Evolutionary conservation across 164 flowering plant species (phyloP).

Genomic region (Saururus chinensis): DNA sequence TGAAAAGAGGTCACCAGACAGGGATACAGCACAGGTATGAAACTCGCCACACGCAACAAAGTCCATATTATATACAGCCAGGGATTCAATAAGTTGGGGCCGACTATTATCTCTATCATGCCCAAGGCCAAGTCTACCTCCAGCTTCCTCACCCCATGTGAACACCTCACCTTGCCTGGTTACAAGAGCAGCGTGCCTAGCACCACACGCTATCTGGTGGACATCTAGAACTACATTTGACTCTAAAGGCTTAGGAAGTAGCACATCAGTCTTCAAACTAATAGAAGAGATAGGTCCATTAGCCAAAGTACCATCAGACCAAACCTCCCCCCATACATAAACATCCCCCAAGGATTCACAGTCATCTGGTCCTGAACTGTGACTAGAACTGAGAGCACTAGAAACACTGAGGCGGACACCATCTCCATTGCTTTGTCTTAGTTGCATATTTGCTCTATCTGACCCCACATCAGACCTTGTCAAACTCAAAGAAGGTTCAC

Average conservation of each 20-base stretch:
- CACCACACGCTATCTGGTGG: constrained; percentile 76
- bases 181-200: constrained; percentile 71
- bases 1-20: constrained; percentile 56
- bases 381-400: constrained; percentile 84
- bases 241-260: constrained; percentile 66
- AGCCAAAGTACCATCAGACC: constrained; percentile 40
- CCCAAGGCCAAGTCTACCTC: constrained; percentile 90
- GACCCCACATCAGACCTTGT: constrained; percentile 78
- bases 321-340: constrained; percentile 86
- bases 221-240: constrained; percentile 82
- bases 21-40: constrained; percentile 76
- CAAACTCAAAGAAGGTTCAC: constrained; percentile 21
- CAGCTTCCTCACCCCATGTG: constrained; percentile 91
- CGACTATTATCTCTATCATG: constrained; percentile 41
- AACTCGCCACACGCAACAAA: constrained; percentile 75
- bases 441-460: constrained; percentile 82
- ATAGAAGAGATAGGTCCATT: constrained; percentile 25
- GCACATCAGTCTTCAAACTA: constrained; percentile 45
- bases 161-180: constrained; percentile 91
- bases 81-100: constrained; percentile 63
- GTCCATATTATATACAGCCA: constrained; percentile 48
- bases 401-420: constrained; percentile 82
- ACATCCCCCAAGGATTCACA: constrained; percentile 91
- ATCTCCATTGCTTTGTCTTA: constrained; percentile 61
- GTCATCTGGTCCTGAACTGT: constrained; percentile 89